Conservation (phyloP, 495 filamentous ascomycete species). For the Letharia lupina region DNA sequence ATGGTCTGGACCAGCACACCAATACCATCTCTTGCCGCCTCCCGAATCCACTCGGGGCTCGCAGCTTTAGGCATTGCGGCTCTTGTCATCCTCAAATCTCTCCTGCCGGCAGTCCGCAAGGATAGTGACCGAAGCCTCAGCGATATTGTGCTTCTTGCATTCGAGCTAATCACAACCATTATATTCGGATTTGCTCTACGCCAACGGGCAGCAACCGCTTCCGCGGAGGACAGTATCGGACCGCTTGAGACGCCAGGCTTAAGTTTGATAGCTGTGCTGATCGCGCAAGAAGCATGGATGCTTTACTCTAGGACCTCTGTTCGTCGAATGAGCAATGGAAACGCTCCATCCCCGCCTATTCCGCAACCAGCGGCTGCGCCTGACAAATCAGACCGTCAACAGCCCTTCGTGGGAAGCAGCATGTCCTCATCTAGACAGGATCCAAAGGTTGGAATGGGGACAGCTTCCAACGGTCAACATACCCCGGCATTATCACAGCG, state of each 20-base stretch:
- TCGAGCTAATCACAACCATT: conserved; percentile 35
- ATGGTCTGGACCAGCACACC: conserved; percentile 32
- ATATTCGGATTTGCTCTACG: background rate
- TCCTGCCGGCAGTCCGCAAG: conserved; percentile 34
- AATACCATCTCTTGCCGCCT: conserved; percentile 30
- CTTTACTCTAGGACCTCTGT: background rate
- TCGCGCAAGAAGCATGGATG: background rate
- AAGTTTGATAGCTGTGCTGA: background rate
- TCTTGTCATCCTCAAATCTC: conserved; percentile 36
- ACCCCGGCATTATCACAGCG: background rate
- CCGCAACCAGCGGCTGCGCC: background rate
- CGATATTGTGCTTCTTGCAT: conserved; percentile 39
- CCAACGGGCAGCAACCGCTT: background rate
- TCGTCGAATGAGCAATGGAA: background rate
- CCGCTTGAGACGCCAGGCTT: background rate
- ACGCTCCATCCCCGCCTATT: background rate
- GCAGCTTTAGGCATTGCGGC: conserved; percentile 36
- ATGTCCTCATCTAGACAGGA: background rate
- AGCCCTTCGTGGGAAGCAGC: background rate
- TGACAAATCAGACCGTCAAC: background rate
- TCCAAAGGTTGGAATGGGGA: background rate
- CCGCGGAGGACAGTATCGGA: background rate
- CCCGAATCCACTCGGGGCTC: conserved; percentile 31
- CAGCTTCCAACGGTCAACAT: background rate
- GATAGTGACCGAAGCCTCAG: conserved; percentile 38